Conservation (phyloP, 768 basidiomycete species). For the Mrakia blollopis region DNA sequence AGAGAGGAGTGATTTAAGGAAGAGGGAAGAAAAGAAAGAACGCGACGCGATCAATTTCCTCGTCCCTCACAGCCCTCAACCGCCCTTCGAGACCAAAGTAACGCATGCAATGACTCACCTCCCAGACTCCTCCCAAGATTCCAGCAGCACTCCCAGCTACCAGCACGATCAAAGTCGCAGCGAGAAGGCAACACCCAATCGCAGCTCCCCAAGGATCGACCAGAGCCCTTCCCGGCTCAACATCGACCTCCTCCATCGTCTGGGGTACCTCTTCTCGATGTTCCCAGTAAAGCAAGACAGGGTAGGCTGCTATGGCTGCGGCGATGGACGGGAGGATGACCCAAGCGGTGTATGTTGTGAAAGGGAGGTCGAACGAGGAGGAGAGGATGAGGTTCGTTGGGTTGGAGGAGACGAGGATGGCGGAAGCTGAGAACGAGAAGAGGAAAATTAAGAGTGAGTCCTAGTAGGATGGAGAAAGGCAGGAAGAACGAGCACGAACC, state of each 20-base stretch:
- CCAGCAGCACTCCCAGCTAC: slow-evolving; percentile 61
- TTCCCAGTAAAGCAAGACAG: slow-evolving; percentile 40
- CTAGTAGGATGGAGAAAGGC: slow-evolving; percentile 61
- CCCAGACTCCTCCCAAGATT: slow-evolving; percentile 41
- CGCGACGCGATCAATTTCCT: not conserved
- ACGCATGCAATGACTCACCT: slow-evolving; percentile 33
- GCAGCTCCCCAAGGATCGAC: slow-evolving; percentile 68
- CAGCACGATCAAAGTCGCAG: slow-evolving; percentile 63
- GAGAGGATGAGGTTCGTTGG: slow-evolving; percentile 78
- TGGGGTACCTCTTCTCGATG: slow-evolving; percentile 34
- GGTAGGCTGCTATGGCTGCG: slow-evolving; percentile 58
- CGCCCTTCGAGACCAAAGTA: too few species aligned
- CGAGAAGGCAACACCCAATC: slow-evolving; percentile 65
- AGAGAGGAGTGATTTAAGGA: too few species aligned
- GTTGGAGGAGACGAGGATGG: slow-evolving; percentile 72
- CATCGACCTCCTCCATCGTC: slow-evolving; percentile 40
- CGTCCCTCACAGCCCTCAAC: too few species aligned
- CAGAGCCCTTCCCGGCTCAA: slow-evolving; percentile 57
- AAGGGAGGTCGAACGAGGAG: slow-evolving; percentile 63
- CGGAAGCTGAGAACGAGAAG: slow-evolving; percentile 50
- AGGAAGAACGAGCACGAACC: not conserved
- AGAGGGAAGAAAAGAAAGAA: too few species aligned
- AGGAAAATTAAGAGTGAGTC: slow-evolving; percentile 35
- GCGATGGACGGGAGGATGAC: slow-evolving; percentile 74
- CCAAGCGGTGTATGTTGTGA: slow-evolving; percentile 72